A percentile compares a stretch with the other conserved stretches of the same genome.
phyloP scores from a whole-genome alignment of 1,139 yeast genomes.

The Kodamaea ohmeri region DNA sequence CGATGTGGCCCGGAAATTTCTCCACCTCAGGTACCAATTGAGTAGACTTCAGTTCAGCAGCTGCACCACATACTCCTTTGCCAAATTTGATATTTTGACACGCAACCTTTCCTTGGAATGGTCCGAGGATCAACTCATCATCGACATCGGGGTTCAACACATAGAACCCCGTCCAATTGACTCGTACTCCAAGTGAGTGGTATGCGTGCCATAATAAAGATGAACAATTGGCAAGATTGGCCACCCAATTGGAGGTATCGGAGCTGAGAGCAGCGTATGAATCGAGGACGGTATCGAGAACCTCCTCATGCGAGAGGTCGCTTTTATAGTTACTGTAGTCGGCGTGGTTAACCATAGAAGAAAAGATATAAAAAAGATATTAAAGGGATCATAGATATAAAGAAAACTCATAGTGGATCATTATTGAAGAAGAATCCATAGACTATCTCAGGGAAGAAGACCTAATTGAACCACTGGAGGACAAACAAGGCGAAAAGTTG shows the following conservation, averaged over 20 bases:
- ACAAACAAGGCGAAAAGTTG: too few relatives aligned
- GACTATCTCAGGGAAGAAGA: too few relatives aligned
- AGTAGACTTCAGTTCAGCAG: conserved; percentile 56
- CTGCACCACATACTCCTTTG: conserved; percentile 88
- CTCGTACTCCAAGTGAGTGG: conserved; percentile 52
- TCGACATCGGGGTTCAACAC: conserved; percentile 38
- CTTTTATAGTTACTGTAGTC: conserved; percentile 53
- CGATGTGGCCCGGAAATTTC: conserved; percentile 86
- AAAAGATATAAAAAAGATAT: not conserved
- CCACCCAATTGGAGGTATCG: conserved; percentile 78
- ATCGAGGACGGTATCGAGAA: conserved; percentile 55
- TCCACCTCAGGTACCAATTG: conserved; percentile 79
- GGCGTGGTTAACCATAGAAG: conserved; percentile 48
- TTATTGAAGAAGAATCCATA: too few relatives aligned
- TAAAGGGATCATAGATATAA: not conserved
- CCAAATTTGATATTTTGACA: conserved; percentile 81
- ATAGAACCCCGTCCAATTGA: conserved; percentile 96
- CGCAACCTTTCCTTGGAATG: conserved; percentile 96
- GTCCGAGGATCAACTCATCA: conserved; percentile 68
- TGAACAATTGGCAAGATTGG: conserved; percentile 82
- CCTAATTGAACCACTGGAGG: too few relatives aligned
- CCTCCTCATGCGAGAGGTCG: conserved; percentile 47
- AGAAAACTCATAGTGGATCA: too few relatives aligned
- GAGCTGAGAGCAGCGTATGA: conserved; percentile 63
- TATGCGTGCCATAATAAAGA: conserved; percentile 88